Evolutionary conservation across 1,284 basidiomycete genomes (phyloP).

Genomic region (Austroboletus niveus): DNA sequence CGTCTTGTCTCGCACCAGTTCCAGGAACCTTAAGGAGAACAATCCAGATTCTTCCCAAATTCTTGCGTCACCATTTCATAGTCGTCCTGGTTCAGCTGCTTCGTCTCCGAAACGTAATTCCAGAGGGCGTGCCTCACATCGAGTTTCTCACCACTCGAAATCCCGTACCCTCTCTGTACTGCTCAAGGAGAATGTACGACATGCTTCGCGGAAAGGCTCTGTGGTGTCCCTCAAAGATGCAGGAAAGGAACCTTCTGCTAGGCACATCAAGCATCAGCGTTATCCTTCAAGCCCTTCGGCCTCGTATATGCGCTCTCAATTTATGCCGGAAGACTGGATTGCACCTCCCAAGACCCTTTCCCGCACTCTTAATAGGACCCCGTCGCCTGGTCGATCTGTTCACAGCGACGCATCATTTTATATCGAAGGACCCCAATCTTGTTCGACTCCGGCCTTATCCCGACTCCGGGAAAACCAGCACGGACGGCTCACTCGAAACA

Average conservation of each 20-base stretch:
- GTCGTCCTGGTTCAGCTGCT: conserved; percentile 42
- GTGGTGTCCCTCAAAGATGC: conserved; percentile 17
- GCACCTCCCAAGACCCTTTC: conserved; percentile 5
- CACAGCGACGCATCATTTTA: conserved; percentile 17
- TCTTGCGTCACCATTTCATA: conserved; percentile 37
- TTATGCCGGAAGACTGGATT: conserved; percentile 13
- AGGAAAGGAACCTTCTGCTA: background rate
- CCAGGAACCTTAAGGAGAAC: conserved; percentile 50
- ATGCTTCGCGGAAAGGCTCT: conserved; percentile 19
- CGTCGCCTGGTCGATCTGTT: conserved; percentile 5
- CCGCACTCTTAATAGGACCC: background rate
- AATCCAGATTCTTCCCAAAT: conserved; percentile 1
- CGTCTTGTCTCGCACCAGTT: conserved; percentile 44
- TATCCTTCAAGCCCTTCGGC: conserved; percentile 21
- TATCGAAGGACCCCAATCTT: conserved; percentile 19
- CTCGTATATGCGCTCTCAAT: conserved; percentile 29
- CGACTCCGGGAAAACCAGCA: conserved; percentile 3
- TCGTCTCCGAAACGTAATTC: conserved; percentile 38
- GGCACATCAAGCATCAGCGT: conserved; percentile 17
- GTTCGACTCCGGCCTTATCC: conserved; percentile 21
- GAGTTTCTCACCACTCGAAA: conserved; percentile 15
- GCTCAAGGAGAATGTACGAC: conserved; percentile 17
- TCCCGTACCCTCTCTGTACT: conserved; percentile 23
- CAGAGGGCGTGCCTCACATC: conserved; percentile 5
- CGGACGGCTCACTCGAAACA: background rate